These are phyloP conservation scores for Eutrema japonicum DNA, from an alignment of 345 rosid genomes.

Conservation along the genomic window DNA sequence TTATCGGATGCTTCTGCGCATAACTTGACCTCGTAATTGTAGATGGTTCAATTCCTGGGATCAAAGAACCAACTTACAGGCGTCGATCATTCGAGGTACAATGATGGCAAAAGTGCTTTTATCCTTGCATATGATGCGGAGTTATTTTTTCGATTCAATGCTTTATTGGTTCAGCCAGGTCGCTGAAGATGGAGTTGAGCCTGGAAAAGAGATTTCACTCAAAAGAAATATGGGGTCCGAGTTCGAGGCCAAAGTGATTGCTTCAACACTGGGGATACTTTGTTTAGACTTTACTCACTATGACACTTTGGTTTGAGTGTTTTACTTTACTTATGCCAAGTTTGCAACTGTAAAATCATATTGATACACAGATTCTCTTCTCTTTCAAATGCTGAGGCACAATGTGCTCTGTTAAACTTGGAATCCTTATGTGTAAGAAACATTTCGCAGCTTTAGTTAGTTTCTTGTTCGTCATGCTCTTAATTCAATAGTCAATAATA, in stretches of 20 bases:
- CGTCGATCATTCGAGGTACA: constrained; percentile 64
- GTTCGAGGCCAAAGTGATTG: constrained; percentile 86
- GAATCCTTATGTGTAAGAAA: constrained; percentile 48
- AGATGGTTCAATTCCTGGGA: constrained; percentile 96
- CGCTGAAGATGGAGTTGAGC: constrained; percentile 48
- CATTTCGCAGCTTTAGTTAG: constrained; percentile 22
- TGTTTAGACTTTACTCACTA: constrained; percentile 53
- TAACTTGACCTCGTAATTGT: constrained; percentile 4
- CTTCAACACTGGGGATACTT: constrained; percentile 79
- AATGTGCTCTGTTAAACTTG: constrained; percentile 43
- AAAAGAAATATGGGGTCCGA: constrained; percentile 89
- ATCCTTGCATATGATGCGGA: not conserved
- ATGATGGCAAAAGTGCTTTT: not conserved
- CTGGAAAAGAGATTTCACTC: constrained; percentile 58
- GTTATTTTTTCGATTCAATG: constrained; percentile 6
- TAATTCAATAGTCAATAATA: too few species aligned
- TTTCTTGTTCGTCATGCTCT: constrained; percentile 27
- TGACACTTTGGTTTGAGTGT: constrained; percentile 9
- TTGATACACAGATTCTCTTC: not conserved
- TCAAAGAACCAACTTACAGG: constrained; percentile 78
- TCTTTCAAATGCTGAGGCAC: constrained; percentile 65
- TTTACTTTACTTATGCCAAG: constrained; percentile 1
- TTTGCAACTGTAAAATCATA: not conserved
- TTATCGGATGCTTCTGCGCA: not conserved
- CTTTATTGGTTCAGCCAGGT: constrained; percentile 52